A percentile compares a stretch with the other conserved stretches of the same genome.
phyloP scores from a whole-genome alignment of 208 protist species.

The Trypanosoma cruzi region DNA sequence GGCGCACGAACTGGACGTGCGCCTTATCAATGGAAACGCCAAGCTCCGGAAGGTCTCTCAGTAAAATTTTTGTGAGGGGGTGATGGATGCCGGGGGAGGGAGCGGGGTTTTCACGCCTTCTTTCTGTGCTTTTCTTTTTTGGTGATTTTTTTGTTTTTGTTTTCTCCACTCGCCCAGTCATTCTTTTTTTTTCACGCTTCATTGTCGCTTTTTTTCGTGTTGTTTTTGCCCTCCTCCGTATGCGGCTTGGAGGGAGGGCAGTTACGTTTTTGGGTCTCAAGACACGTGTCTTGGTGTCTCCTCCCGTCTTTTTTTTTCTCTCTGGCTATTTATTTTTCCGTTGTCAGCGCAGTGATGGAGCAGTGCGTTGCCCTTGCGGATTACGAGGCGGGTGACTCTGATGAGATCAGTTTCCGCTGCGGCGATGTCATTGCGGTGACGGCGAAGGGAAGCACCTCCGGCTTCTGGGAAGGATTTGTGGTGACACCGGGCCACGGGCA shows the following conservation, averaged over 20 bases:
- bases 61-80: constrained; percentile 14
- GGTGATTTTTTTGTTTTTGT: background rate
- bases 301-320: constrained; percentile 20
- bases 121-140: background rate
- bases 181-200: background rate
- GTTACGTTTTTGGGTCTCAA: background rate
- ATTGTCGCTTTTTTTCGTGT: background rate
- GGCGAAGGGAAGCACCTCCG: constrained; percentile 67
- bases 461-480: constrained; percentile 89
- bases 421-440: constrained; percentile 87
- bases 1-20: constrained; percentile 98
- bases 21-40: constrained; percentile 96
- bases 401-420: constrained; percentile 88
- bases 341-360: constrained; percentile 30
- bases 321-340: constrained; percentile 16
- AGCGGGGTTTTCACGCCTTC: background rate
- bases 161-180: background rate
- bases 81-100: constrained; percentile 1
- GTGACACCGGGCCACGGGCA: constrained; percentile 12
- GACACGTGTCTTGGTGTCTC: background rate
- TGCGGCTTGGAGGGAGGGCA: background rate
- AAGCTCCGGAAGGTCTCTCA: constrained; percentile 66
- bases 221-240: background rate
- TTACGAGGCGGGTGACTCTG: constrained; percentile 50
- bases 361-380: constrained; percentile 83